Percentiles rank a stretch among this genome's conserved stretches.
These are phyloP conservation scores for Arabidopsis hybrid DNA, from an alignment of 441 rosid species.

Conservation along the genomic window DNA sequence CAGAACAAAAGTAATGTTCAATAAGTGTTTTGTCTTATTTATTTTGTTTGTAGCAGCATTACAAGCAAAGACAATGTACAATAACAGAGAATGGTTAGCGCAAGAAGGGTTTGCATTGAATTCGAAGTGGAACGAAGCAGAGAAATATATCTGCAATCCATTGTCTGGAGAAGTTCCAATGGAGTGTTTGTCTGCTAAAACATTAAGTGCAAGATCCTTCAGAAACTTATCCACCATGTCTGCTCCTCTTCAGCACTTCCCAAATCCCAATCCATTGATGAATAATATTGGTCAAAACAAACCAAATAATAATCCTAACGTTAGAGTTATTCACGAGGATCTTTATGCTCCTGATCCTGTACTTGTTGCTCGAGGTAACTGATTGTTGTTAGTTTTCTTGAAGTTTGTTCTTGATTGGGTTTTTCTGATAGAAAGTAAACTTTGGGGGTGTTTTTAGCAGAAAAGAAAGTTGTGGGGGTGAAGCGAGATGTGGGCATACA, in stretches of 20 bases:
- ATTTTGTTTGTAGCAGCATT: slow-evolving; percentile 56
- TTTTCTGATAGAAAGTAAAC: not conserved
- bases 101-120: slow-evolving; percentile 86
- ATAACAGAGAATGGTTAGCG: slow-evolving; percentile 65
- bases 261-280: slow-evolving; percentile 37
- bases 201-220: slow-evolving; percentile 79
- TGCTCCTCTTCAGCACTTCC: slow-evolving; percentile 69
- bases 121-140: slow-evolving; percentile 97
- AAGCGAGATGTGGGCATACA: slow-evolving; percentile 92
- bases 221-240: slow-evolving; percentile 69
- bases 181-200: slow-evolving; percentile 93
- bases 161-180: slow-evolving; percentile 88
- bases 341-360: slow-evolving; percentile 39
- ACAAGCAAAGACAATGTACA: slow-evolving; percentile 73
- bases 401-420: not conserved
- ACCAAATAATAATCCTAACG: slow-evolving; percentile 42
- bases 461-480: slow-evolving; percentile 54
- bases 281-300: slow-evolving; percentile 40
- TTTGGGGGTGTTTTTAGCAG: slow-evolving; percentile 42
- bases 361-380: slow-evolving; percentile 60
- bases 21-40: not conserved
- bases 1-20: not conserved
- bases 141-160: slow-evolving; percentile 93
- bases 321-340: slow-evolving; percentile 51
- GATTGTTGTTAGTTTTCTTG: not conserved